Base-by-base conservation (phyloP, 1,139 yeast species). In the Candida sanyaensis region DNA sequence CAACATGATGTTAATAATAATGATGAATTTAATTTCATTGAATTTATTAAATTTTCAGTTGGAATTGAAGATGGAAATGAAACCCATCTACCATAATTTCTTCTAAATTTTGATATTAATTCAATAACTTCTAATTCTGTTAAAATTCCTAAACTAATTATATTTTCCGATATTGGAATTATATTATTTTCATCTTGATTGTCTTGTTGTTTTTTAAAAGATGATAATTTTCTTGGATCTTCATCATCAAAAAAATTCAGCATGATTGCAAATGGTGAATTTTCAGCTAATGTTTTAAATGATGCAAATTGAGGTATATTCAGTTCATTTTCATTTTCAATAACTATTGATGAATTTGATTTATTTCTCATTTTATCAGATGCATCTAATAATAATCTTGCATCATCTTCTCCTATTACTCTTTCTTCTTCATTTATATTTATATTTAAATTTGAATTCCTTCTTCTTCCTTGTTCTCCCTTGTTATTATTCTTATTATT, bases 51-150 rank as follows among this genome's bases (percentile, higher is more conserved):
- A 24, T 67, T 72, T 17, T 69, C 77, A 0, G 86, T 76, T 1
- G 83, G 66, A 34, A 80, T 62, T 24, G 69, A 69, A 40, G 78
- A 76, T 0, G 93, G 91, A 47, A 88, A 82, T 50, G 88, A 83
- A 3, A 86, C 84, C 96, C 96, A 88, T 37, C 88, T 71, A 8
- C 91, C 90, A 58, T 84, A 87, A 57, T 86, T 77, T 48, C 83
- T 78, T 43, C 88, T 69, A 60, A 88, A 88, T 47, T 78, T 80
- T 45, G 75, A 73, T 55, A 88, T 65, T 37, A 87, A 63, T 31
- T 72, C 74, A 7, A 75, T 58, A 0, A 81, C 80, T 55, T 84
- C 84, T 3, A 64, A 63, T 42, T 73, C 63, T 0, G 81, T 62
- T n/a, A 88, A 56, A 6, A 86, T 68, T 2, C 81, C 81, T 34